Percentiles rank a stretch among this genome's conserved stretches.
Evolutionary conservation across 2,329 filamentous ascomycete genomes (phyloP).

Genomic region (Pyricularia pennisetigena): DNA sequence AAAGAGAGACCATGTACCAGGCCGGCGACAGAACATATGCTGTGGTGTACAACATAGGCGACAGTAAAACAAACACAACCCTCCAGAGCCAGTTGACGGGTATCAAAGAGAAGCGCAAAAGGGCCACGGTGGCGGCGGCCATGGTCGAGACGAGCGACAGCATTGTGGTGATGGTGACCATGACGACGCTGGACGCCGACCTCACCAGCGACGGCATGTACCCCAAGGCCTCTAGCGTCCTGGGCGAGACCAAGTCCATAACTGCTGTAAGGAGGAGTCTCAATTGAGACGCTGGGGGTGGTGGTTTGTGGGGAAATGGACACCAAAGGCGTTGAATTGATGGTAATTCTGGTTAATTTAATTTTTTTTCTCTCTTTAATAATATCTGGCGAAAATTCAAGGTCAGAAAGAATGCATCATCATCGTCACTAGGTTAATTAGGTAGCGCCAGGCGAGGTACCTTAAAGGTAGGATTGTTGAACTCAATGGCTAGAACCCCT

Average conservation of each 20-base stretch:
- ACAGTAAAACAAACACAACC: slow-evolving; percentile 21
- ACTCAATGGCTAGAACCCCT: background rate
- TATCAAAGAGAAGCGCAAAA: slow-evolving; percentile 7
- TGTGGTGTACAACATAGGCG: slow-evolving; percentile 25
- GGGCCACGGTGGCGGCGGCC: slow-evolving; percentile 5
- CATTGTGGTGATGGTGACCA: background rate
- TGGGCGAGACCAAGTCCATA: background rate
- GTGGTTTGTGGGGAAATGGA: background rate
- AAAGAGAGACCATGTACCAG: slow-evolving; percentile 20
- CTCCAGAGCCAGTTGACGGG: slow-evolving; percentile 12
- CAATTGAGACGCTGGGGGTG: background rate
- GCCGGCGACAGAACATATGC: slow-evolving; percentile 15
- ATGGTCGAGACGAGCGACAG: background rate
- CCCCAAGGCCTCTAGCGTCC: background rate
- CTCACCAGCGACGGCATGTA: slow-evolving; percentile 2
- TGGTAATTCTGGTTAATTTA: background rate
- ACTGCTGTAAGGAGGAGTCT: background rate
- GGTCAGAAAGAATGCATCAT: background rate
- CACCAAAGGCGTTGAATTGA: background rate
- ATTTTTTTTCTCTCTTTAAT: background rate
- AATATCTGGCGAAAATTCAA: background rate
- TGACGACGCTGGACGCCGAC: background rate
- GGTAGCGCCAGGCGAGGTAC: background rate
- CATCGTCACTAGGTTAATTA: background rate
- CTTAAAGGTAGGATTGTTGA: background rate